These are phyloP conservation scores for Vitis labrusca DNA, from an alignment of 164 flowering plant species.

Conservation along the genomic window DNA sequence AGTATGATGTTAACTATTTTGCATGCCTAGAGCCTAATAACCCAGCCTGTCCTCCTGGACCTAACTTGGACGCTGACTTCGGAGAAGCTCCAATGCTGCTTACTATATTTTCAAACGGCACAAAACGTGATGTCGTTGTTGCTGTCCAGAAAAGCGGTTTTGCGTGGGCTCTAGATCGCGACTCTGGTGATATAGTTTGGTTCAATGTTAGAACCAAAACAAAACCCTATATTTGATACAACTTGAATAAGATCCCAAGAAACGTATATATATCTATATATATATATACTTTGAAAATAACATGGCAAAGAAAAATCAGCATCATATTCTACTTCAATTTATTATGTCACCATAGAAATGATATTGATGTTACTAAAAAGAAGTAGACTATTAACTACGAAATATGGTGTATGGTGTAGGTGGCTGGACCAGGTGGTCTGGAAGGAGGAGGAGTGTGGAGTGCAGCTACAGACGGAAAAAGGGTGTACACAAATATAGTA, in stretches of 20 bases:
- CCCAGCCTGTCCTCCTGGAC: constrained; percentile 50
- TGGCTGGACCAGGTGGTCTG: constrained; percentile 49
- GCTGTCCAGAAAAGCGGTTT: constrained; percentile 64
- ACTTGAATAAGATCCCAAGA: no score
- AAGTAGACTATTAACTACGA: no score
- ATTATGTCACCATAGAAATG: no score
- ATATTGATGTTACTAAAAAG: no score
- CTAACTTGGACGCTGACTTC: constrained; percentile 55
- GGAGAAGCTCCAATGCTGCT: constrained; percentile 57
- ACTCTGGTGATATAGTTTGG: constrained; percentile 51
- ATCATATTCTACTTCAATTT: no score
- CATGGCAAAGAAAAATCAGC: no score
- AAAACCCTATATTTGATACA: no score
- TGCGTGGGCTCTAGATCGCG: constrained; percentile 59
- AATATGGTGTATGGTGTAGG: no score
- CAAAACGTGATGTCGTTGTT: constrained; percentile 36
- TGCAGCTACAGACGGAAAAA: constrained; percentile 43
- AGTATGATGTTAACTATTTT: constrained; percentile 41
- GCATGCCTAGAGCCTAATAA: constrained; percentile 33
- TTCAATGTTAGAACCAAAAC: constrained; percentile 28
- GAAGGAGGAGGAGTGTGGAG: constrained; percentile 60
- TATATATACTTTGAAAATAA: no score
- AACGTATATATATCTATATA: no score
- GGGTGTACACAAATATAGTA: constrained; percentile 46
- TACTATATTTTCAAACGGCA: constrained; percentile 17